Evolutionary conservation across 2,329 filamentous ascomycete species (phyloP).

Genomic region (Verticillium tricorpus): DNA sequence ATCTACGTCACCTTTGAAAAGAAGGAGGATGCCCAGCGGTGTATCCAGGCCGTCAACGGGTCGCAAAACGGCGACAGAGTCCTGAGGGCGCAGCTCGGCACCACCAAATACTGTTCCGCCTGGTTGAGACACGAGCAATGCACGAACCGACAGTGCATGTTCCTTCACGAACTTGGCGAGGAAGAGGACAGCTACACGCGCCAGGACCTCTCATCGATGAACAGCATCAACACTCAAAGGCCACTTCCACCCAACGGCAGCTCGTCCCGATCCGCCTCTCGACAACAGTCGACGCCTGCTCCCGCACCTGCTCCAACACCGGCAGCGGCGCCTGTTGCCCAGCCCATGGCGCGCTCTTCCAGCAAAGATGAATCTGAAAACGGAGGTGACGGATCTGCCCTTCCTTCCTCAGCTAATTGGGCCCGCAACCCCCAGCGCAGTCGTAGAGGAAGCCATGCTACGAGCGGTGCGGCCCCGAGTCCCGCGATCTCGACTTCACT

Average conservation of each 20-base stretch:
- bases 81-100: conserved; percentile 75
- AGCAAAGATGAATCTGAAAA: conserved; percentile 72
- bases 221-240: conserved; percentile 77
- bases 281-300: conserved; percentile 42
- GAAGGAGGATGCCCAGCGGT: conserved; percentile 83
- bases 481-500: conserved; percentile 64
- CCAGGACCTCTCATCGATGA: conserved; percentile 91
- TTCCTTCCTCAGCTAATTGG: conserved; percentile 93
- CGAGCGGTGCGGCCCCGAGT: conserved; percentile 76
- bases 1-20: conserved; percentile 98
- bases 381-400: conserved; percentile 76
- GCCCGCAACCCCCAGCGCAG: conserved; percentile 66
- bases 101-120: conserved; percentile 97
- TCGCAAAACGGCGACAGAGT: conserved; percentile 85
- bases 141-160: conserved; percentile 96
- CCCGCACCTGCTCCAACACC: conserved; percentile 18
- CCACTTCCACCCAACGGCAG: conserved; percentile 50
- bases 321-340: conserved; percentile 26
- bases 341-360: conserved; percentile 69
- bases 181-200: conserved; percentile 95
- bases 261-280: conserved; percentile 49
- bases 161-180: conserved; percentile 95
- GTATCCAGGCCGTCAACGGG: conserved; percentile 88
- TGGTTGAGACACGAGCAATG: conserved; percentile 93
- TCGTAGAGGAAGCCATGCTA: conserved; percentile 72